Evolutionary conservation across 2,329 filamentous ascomycete genomes (phyloP), one percentile per base, ranked within the genome.

Genomic region (Alternaria metachromatica): DNA sequence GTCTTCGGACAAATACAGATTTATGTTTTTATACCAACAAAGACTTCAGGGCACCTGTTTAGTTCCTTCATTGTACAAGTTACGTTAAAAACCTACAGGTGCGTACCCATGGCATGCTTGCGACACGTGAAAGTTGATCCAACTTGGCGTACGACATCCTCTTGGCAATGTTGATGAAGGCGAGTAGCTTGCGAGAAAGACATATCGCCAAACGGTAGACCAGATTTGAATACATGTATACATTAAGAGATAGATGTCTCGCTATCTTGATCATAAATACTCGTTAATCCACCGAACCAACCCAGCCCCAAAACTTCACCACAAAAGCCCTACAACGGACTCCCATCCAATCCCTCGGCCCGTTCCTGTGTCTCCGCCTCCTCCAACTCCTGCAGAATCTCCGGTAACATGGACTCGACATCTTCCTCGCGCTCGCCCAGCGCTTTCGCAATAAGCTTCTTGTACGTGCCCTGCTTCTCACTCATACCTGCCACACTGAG

Each of bases 391-490:
- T 75, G 75, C 54, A 85, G 73, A 48, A 86, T 84, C 60, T 85
- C 84, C 2, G 83, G 83, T 71, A 86, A 67, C 81, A 85, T 89
- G 48, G 84, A 83, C 76, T 93, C 91, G 37, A 93, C 85, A 67
- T 88, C 89, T 68, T 92, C 89, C 61, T 92, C 90, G 69, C 87
- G 85, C 15, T 89, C 85, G 25, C 90, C 89, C 26, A 94, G 82
- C 63, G 91, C 92, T 63, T 87, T 87, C 63, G 87, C 87, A 30
- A 93, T 87, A 28, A 94, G 84, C 59, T 86, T 86, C 65, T 90
- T 86, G 78, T 94, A 95, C 76, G 90, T 88, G 70, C 90, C 89
- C 68, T 92, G 91, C 76, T 89, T 89, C 77, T 92, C 90, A 37
- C 90, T 89, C 41, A 90, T 88, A 45, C 91, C 91, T 11, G 91